Percentiles rank a stretch among this genome's conserved stretches.
Evolutionary conservation across 129 eudicot genomes (phyloP).

Genomic region (Escallonia herrerae): DNA sequence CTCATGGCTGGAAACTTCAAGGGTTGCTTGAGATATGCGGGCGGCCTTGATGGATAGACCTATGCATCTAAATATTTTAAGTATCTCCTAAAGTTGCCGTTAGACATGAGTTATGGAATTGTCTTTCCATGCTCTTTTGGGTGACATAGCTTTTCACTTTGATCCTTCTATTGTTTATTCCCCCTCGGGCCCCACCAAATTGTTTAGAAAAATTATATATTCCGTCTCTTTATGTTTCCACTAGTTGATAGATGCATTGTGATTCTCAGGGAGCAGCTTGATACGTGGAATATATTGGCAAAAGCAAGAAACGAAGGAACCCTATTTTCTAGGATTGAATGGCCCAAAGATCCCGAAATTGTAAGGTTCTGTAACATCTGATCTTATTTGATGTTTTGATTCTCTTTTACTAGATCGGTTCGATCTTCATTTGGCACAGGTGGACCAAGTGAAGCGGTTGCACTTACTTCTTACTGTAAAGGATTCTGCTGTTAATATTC

Average conservation of each 20-base stretch:
- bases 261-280: constrained; percentile 76
- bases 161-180: too few relatives aligned
- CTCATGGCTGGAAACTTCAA: too few relatives aligned
- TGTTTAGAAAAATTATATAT: too few relatives aligned
- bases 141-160: too few relatives aligned
- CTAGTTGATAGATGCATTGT: constrained; percentile 2
- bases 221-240: background rate
- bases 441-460: constrained; percentile 88
- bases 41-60: too few relatives aligned
- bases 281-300: constrained; percentile 79
- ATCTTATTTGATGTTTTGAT: constrained; percentile 4
- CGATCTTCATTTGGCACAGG: constrained; percentile 34
- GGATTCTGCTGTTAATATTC: constrained; percentile 82
- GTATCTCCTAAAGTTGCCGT: too few relatives aligned
- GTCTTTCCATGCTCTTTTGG: too few relatives aligned
- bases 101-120: too few relatives aligned
- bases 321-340: constrained; percentile 76
- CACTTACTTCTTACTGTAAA: constrained; percentile 82
- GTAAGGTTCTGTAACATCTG: constrained; percentile 33
- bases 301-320: constrained; percentile 88
- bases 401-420: background rate
- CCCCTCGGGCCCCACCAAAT: too few relatives aligned
- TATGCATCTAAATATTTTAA: too few relatives aligned
- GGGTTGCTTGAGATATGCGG: too few relatives aligned
- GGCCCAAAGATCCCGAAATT: constrained; percentile 95